Evolutionary conservation across 1,139 yeast genomes (phyloP).

Genomic region (Saccharomyces hybrid): DNA sequence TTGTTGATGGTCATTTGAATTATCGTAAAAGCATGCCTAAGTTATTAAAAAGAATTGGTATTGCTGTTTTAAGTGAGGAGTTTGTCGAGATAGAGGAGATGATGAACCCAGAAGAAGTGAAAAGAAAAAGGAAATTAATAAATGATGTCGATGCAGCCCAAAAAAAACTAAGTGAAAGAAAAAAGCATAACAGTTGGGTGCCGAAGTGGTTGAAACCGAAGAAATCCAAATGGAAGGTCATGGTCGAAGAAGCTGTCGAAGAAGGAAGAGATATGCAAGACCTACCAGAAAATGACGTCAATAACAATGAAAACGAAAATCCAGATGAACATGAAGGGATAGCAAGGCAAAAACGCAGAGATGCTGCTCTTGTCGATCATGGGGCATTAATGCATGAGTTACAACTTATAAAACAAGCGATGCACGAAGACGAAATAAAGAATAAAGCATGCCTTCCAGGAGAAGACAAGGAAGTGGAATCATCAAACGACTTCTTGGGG

Average conservation of each 20-base stretch:
- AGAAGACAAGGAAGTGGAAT: not conserved
- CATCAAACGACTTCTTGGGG: not conserved
- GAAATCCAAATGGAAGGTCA: conserved; percentile 46
- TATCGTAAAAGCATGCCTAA: conserved; percentile 90
- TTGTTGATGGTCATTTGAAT: conserved; percentile 93
- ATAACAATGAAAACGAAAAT: conserved; percentile 8
- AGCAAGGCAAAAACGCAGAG: conserved; percentile 11
- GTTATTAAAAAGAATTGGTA: conserved; percentile 57
- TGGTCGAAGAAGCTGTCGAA: conserved; percentile 63
- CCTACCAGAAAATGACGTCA: conserved; percentile 2
- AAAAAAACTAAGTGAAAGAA: conserved; percentile 45
- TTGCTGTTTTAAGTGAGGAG: conserved; percentile 83
- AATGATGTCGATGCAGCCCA: conserved; percentile 82
- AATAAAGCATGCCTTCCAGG: not conserved
- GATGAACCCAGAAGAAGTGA: conserved; percentile 82
- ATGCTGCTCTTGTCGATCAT: conserved; percentile 26
- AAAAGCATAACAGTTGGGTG: conserved; percentile 41
- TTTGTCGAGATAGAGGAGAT: conserved; percentile 87
- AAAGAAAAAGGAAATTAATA: conserved; percentile 70
- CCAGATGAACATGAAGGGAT: conserved; percentile 9
- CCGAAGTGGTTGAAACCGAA: conserved; percentile 66
- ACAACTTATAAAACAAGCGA: conserved; percentile 21
- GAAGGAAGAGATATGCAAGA: conserved; percentile 12
- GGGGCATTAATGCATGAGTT: conserved; percentile 26
- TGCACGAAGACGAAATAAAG: conserved; percentile 16